phyloP scores from a whole-genome alignment of 768 basidiomycete species.

The Gymnopilus dilepis region DNA sequence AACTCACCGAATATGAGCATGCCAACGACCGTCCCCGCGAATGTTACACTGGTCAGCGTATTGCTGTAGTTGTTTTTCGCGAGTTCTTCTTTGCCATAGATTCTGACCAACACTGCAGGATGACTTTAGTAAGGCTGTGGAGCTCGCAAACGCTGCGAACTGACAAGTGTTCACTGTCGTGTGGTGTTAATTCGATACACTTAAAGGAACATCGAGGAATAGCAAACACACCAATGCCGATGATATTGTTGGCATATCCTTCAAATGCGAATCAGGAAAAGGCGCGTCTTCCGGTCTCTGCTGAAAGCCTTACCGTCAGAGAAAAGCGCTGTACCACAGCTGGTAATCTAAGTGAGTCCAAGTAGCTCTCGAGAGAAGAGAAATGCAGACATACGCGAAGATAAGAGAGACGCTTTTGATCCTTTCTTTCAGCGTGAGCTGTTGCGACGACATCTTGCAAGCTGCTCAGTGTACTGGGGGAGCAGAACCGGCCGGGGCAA shows the following conservation, averaged over 20 bases:
- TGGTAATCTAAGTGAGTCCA: constrained; percentile 29
- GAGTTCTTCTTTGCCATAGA: constrained; percentile 68
- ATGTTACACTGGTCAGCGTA: constrained; percentile 70
- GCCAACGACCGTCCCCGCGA: constrained; percentile 87
- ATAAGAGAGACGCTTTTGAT: constrained; percentile 75
- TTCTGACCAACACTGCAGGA: constrained; percentile 62
- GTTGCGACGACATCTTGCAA: constrained; percentile 20
- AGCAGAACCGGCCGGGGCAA: constrained; percentile 15
- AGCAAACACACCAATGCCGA: constrained; percentile 67
- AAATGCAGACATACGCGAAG: constrained; percentile 68
- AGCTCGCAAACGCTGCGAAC: constrained; percentile 24
- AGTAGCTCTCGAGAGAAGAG: neutral
- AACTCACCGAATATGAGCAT: constrained; percentile 74
- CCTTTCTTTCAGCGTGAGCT: constrained; percentile 36
- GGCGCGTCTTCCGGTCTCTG: neutral
- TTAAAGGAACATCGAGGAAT: neutral
- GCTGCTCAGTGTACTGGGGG: constrained; percentile 10
- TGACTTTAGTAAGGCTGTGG: neutral
- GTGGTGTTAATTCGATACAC: constrained; percentile 1
- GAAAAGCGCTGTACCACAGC: constrained; percentile 88
- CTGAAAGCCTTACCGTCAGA: constrained; percentile 65
- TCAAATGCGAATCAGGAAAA: constrained; percentile 6
- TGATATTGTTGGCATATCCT: constrained; percentile 85
- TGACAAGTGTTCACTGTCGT: constrained; percentile 68
- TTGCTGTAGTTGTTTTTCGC: constrained; percentile 61